Conservation (phyloP, 2,329 filamentous ascomycete genomes). For the Grosmannia clavigera region DNA sequence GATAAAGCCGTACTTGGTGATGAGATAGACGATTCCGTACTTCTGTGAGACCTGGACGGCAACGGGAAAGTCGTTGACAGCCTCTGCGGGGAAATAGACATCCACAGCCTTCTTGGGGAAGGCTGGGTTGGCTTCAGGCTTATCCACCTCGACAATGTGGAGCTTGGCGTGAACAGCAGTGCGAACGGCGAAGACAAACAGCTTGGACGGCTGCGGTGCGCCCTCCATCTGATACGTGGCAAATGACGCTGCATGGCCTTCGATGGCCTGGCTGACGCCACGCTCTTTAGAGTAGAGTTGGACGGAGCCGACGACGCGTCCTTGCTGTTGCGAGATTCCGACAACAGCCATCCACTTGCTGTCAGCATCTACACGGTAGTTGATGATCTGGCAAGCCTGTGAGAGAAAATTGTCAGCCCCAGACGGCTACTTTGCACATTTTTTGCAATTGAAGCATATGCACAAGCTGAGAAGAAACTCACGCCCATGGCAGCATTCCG, state of each 20-base stretch:
- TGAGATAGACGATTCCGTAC: slow-evolving; percentile 92
- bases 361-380: slow-evolving; percentile 91
- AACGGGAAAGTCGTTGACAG: slow-evolving; percentile 93
- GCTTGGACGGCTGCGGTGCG: slow-evolving; percentile 78
- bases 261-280: slow-evolving; percentile 94
- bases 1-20: slow-evolving; percentile 98
- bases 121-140: slow-evolving; percentile 73
- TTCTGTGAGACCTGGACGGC: slow-evolving; percentile 94
- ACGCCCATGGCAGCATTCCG: slow-evolving; percentile 81
- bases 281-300: slow-evolving; percentile 94
- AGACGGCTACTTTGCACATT: too few relatives aligned
- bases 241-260: slow-evolving; percentile 92
- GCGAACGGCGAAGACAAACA: slow-evolving; percentile 93
- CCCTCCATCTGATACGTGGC: slow-evolving; percentile 82
- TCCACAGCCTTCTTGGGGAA: slow-evolving; percentile 96
- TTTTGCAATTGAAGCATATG: neutral
- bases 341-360: slow-evolving; percentile 98
- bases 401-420: slow-evolving; percentile 1
- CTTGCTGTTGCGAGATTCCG: slow-evolving; percentile 86
- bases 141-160: slow-evolving; percentile 95
- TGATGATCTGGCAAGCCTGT: slow-evolving; percentile 96
- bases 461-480: slow-evolving; percentile 23
- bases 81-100: slow-evolving; percentile 93
- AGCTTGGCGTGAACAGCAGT: slow-evolving; percentile 84
- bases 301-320: slow-evolving; percentile 89